Evolutionary conservation across 768 basidiomycete species (phyloP).

Genomic region (Lactarius tabidus): DNA sequence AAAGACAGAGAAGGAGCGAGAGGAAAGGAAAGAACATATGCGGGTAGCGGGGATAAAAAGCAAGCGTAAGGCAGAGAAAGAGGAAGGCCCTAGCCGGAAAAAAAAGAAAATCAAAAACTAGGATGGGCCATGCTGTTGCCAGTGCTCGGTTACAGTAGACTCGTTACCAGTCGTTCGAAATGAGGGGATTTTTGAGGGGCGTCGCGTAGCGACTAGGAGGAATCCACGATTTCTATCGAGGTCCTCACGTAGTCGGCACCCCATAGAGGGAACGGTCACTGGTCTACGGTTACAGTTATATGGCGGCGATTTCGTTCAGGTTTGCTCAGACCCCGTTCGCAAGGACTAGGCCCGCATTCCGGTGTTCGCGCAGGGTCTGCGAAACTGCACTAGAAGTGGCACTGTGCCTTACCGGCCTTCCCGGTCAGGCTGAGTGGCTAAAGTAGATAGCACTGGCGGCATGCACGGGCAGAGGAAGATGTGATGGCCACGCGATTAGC

Average conservation of each 20-base stretch:
- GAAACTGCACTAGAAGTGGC: neutral
- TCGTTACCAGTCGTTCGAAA: too few relatives aligned
- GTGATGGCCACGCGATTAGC: neutral
- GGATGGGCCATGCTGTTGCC: neutral
- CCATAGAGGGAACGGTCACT: too few relatives aligned
- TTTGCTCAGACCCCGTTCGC: neutral
- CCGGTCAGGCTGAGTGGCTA: neutral
- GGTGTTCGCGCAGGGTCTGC: neutral
- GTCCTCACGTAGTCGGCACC: too few relatives aligned
- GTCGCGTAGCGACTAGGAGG: too few relatives aligned
- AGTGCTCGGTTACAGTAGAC: neutral
- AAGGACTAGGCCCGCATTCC: neutral
- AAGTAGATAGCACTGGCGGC: neutral
- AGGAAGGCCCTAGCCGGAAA: constrained; percentile 56
- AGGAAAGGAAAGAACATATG: constrained; percentile 76
- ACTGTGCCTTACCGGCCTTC: neutral
- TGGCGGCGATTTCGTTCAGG: neutral
- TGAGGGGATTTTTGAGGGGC: too few relatives aligned
- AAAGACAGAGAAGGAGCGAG: constrained; percentile 66
- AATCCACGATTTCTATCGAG: too few relatives aligned
- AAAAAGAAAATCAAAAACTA: constrained; percentile 41
- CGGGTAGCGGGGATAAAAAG: constrained; percentile 62
- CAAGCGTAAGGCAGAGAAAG: constrained; percentile 58
- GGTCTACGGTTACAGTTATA: neutral
- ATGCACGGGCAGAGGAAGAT: neutral